A percentile compares a stretch with the other conserved stretches of the same genome.
These are phyloP conservation scores for Colletotrichum plurivorum DNA, from an alignment of 2,329 filamentous ascomycete species.

Conservation along the genomic window DNA sequence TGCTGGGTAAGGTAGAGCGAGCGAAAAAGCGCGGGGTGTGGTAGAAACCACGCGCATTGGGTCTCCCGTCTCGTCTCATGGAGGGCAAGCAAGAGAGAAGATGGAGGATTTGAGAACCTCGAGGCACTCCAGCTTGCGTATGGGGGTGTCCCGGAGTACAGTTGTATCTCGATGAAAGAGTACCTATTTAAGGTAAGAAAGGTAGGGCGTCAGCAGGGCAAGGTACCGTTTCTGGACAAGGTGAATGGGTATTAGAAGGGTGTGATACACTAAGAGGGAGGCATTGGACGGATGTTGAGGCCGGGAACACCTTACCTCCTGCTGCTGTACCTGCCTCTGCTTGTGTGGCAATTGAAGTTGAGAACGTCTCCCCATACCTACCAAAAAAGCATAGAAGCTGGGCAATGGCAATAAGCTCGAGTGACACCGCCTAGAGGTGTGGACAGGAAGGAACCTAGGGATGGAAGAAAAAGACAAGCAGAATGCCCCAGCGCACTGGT, in stretches of 20 bases:
- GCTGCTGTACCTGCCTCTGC: not conserved
- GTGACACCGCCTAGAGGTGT: not conserved
- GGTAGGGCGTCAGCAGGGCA: not conserved
- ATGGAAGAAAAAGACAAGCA: too few relatives aligned
- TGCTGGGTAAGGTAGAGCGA: conserved; percentile 20
- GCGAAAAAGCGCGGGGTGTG: conserved; percentile 15
- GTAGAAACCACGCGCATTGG: conserved; percentile 34
- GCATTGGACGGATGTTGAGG: conserved; percentile 19
- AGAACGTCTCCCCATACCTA: not conserved
- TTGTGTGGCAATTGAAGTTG: not conserved
- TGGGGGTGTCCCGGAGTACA: too few relatives aligned
- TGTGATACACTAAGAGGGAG: not conserved
- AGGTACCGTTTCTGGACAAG: conserved; percentile 25
- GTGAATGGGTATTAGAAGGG: not conserved
- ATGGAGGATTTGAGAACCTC: too few relatives aligned
- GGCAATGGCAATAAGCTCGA: not conserved
- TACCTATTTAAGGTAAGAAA: not conserved
- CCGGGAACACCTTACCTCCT: conserved; percentile 7
- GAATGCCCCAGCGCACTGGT: too few relatives aligned
- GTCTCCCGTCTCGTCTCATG: conserved; percentile 27
- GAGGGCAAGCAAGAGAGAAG: conserved; percentile 6
- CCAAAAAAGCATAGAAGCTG: conserved; percentile 23
- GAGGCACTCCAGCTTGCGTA: too few relatives aligned
- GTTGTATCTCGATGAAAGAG: too few relatives aligned
- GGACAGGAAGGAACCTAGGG: conserved; percentile 2